Conservation (phyloP, 2,329 filamentous ascomycete genomes). For the Trichoderma sp. region DNA sequence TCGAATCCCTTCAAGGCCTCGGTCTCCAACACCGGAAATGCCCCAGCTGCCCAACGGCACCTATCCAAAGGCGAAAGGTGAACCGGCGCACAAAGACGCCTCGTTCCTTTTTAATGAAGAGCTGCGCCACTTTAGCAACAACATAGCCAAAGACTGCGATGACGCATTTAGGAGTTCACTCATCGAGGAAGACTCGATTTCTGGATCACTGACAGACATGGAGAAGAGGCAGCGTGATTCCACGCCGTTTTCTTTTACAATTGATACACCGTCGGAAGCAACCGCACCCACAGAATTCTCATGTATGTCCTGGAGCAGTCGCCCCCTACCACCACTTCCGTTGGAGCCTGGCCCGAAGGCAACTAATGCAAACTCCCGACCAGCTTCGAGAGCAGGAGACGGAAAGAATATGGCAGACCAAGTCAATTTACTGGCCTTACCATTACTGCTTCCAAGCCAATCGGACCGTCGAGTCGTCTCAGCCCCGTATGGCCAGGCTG, state of each 20-base stretch:
- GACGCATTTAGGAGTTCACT: constrained; percentile 81
- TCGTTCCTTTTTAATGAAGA: constrained; percentile 67
- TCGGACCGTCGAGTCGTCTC: constrained; percentile 54
- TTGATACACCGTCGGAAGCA: constrained; percentile 41
- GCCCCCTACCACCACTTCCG: constrained; percentile 58
- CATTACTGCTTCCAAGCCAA: constrained; percentile 41
- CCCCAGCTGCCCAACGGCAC: constrained; percentile 35
- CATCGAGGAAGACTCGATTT: constrained; percentile 46
- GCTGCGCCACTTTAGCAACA: constrained; percentile 79
- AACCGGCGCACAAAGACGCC: constrained; percentile 33
- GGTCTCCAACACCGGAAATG: constrained; percentile 40
- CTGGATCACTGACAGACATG: constrained; percentile 41
- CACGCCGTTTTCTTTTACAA: constrained; percentile 50
- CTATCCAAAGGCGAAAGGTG: constrained; percentile 36
- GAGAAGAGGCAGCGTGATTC: constrained; percentile 42
- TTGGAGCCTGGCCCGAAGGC: constrained; percentile 35
- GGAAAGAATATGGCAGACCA: constrained; percentile 30
- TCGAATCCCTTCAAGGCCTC: constrained; percentile 32
- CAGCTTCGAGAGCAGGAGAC: constrained; percentile 35
- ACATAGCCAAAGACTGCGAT: constrained; percentile 87
- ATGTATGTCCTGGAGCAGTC: constrained; percentile 49
- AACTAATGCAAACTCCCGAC: constrained; percentile 32
- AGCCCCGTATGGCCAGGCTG: constrained; percentile 52
- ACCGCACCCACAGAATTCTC: constrained; percentile 39
- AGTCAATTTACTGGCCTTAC: constrained; percentile 38